These are phyloP conservation scores for Pochonia chlamydosporia DNA, from an alignment of 2,329 filamentous ascomycete species.

Conservation along the genomic window DNA sequence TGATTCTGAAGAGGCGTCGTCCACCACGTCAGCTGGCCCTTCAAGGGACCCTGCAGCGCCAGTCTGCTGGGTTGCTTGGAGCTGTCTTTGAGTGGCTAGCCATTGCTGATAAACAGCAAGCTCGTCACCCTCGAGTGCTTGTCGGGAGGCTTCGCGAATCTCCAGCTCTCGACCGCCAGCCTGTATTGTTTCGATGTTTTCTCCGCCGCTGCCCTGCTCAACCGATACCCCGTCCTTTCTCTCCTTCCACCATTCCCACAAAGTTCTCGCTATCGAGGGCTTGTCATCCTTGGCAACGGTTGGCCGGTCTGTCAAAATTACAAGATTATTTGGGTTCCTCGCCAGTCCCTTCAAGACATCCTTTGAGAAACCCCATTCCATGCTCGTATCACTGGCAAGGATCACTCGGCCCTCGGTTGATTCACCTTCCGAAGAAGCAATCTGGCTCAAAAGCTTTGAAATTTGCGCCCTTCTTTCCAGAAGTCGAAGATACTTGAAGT, in stretches of 20 bases:
- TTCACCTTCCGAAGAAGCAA: conserved; percentile 29
- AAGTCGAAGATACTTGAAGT: conserved; percentile 79
- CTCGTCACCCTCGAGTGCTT: conserved; percentile 69
- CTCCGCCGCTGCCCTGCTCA: conserved; percentile 47
- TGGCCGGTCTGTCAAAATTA: conserved; percentile 78
- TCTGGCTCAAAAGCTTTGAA: conserved; percentile 55
- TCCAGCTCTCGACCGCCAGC: conserved; percentile 58
- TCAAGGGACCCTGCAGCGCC: conserved; percentile 64
- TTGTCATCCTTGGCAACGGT: conserved; percentile 30
- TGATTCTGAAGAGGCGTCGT: conserved; percentile 80
- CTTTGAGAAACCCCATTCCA: conserved; percentile 94
- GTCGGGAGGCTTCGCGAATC: conserved; percentile 54
- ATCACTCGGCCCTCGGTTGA: conserved; percentile 63
- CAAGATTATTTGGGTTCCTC: conserved; percentile 70
- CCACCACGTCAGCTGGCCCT: conserved; percentile 64
- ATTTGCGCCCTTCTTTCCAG: conserved; percentile 79
- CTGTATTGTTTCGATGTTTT: conserved; percentile 61
- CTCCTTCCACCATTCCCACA: conserved; percentile 79
- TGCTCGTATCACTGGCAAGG: conserved; percentile 79
- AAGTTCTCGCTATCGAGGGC: conserved; percentile 61
- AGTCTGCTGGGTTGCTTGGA: conserved; percentile 73
- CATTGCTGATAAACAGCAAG: conserved; percentile 84
- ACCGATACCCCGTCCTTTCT: conserved; percentile 56
- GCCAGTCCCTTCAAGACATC: conserved; percentile 71
- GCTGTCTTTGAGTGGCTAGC: conserved; percentile 78